Base-by-base conservation (phyloP, 2,329 filamentous ascomycete genomes). In the Diaporthe sp. region DNA sequence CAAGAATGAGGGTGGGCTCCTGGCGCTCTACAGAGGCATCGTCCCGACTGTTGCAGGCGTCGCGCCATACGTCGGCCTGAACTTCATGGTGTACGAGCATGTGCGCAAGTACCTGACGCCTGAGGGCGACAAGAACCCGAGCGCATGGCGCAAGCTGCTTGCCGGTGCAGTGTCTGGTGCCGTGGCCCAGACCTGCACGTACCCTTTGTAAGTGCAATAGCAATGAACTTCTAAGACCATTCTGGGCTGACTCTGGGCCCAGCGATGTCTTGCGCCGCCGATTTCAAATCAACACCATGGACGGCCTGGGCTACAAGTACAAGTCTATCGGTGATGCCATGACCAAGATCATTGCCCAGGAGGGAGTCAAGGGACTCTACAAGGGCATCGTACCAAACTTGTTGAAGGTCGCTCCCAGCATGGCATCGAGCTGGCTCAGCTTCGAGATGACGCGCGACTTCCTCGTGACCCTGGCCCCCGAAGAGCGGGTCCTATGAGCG, bases 251-350 rank as follows among this genome's bases (percentile, higher is more conserved):
- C 19, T 13, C 25, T 7, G 65, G 17, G 12, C 22, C 22, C 77
- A 97, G 95, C 83, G 96, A 98, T 82, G 96, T 99, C 3, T 89
- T 99, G 73, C 94, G 97, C 44, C 92, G 97, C 76, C 92, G 97
- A 70, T 99, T 99, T 84, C 97, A 99, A 83, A 97, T 99, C 86
- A 99, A 99, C 85, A 98, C 97, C 72, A 99, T 99, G 97, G 95
- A 94, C 65, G 97, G 97, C 71, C 96, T 99, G 92, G 97, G 97
- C 70, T 98, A 98, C 85, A 92, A 96, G 83, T 99, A 99, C 87
- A 95, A 94, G 81, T 94, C 93, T 9, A 93, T 99, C 58, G 89
- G 91, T 77, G 95, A 98, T 82, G 97, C 97, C 4, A 87, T 99
- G 78, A 90, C 88, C 71, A 91, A 94, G 70, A 99, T 99, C 80